Evolutionary conservation across 139 green algal genomes (phyloP), one percentile per base, ranked within the genome.

Genomic region (Tetraselmis striata): DNA sequence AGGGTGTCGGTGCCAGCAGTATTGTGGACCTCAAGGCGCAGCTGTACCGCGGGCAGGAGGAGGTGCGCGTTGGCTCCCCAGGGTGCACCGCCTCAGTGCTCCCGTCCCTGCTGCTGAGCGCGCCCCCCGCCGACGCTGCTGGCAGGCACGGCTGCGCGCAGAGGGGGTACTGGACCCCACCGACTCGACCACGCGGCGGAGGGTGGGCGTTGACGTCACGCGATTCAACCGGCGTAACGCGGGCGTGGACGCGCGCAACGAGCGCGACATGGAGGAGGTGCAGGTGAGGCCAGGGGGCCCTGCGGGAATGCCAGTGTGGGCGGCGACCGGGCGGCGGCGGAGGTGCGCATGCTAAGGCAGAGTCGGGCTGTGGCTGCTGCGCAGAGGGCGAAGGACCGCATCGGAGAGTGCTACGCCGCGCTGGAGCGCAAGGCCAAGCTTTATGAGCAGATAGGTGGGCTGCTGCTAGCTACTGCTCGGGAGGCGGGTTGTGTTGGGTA

Each of bases 391-490:
- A 45, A 45, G 0, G 84, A 89, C 81, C 30, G 75, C 28, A 26
- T 87, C 24, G 58, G 31, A 0, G 89, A 93, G 28, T 87, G 82
- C 24, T 88, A 87, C 11, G 90, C 88, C 0, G 94, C 94, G 0
- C 85, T 97, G 28, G 90, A 97, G 82, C 84, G 89, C 18, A 97
- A 97, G 77, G 91, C 94, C 1, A 83, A 85, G n/a, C 83, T 97
- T 24, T 97, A 97, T 77, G 92, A 96, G 31, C 81, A 84, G 30
- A 83, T 97, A 59, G 84, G 86, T 85, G 27, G 76, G 84, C 74
- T 77, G 31, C 26, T n/a, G 31, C 32, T 58, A 28, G 22, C 11
- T 83, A 77, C 5, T 83, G 75, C 59, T 81, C 2, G 25, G 30
- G 11, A 32, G 18, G 23, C 5, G 22, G 77, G 23, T 81, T 28